Evolutionary conservation across 169 alveolate genomes (phyloP), one percentile per base, ranked within the genome.

Genomic region (Plasmodium adleri): DNA sequence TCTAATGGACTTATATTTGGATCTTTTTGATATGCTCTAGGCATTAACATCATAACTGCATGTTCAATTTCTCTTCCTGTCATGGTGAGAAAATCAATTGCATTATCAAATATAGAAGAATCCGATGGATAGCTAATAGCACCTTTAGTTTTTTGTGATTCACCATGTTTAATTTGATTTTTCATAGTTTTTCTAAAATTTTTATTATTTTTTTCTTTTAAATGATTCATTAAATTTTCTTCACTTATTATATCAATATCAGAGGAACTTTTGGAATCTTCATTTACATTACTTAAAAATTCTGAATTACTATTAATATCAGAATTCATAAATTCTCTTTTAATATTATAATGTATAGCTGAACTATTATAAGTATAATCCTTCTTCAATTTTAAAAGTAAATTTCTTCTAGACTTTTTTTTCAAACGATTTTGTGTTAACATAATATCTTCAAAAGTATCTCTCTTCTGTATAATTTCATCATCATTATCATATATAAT

Each of bases 21-120:
- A 32, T 86, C 92, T 58, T 86, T 86, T 49, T 86, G 92, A 86
- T 86, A 86, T 72, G 92, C 92, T 66, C 92, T 71, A n/a, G 92
- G 92, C 88, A 86, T 71, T 59, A 86, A 66, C 92, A 86, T 86
- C 92, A 86, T 86, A 22, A 86, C 43, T 26, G 92, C 92, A 52
- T 86, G 92, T 22, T 86, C 92, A 22, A 86, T 86, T 59, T 72
- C 92, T 62, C 88, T 86, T 4, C 92, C 92, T 22, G 90, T 58
- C 88, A 86, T 72, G 9, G 92, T 72, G 8, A 86, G 26, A 72
- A 86, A 86, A 15, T 86, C 92, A 5, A 86, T 72, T 22, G 92
- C 92, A 72, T 86, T 86, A 49, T 86, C 92, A 12, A 86, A 86
- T 9, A 86, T 9, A 56, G 92, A 70, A 10, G 92, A 86, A 64